phyloP scores from a whole-genome alignment of 164 flowering plant species.

The Annona squamosa region DNA sequence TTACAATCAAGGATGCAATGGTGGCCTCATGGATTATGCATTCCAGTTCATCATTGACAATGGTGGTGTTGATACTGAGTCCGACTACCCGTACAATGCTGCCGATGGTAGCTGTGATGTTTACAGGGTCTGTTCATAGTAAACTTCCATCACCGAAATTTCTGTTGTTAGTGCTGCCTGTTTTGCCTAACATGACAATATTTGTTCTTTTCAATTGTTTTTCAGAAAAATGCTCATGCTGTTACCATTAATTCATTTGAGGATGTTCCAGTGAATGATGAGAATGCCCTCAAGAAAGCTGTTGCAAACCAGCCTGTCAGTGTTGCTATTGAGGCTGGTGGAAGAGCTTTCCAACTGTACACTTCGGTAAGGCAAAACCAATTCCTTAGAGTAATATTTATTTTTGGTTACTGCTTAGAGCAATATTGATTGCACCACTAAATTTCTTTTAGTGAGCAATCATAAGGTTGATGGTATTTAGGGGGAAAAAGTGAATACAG shows the following conservation, averaged over 20 bases:
- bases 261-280: slow-evolving; percentile 59
- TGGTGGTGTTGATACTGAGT: slow-evolving; percentile 81
- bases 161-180: background rate
- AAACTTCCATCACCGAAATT: background rate
- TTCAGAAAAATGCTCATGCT: slow-evolving; percentile 53
- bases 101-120: slow-evolving; percentile 45
- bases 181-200: background rate
- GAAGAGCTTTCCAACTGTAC: slow-evolving; percentile 69
- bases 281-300: slow-evolving; percentile 66
- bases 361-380: slow-evolving; percentile 38
- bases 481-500: no score
- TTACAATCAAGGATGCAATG: slow-evolving; percentile 72
- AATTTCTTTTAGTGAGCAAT: no score
- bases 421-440: no score
- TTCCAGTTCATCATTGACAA: slow-evolving; percentile 75
- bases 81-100: slow-evolving; percentile 75
- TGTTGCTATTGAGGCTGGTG: slow-evolving; percentile 87
- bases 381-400: no score
- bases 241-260: slow-evolving; percentile 82
- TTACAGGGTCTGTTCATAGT: slow-evolving; percentile 30
- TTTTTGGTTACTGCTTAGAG: no score
- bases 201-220: background rate
- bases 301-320: slow-evolving; percentile 83
- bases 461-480: no score
- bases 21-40: slow-evolving; percentile 97